Evolutionary conservation across 2,329 filamentous ascomycete genomes (phyloP).

Genomic region (Epichloe sylvatica): DNA sequence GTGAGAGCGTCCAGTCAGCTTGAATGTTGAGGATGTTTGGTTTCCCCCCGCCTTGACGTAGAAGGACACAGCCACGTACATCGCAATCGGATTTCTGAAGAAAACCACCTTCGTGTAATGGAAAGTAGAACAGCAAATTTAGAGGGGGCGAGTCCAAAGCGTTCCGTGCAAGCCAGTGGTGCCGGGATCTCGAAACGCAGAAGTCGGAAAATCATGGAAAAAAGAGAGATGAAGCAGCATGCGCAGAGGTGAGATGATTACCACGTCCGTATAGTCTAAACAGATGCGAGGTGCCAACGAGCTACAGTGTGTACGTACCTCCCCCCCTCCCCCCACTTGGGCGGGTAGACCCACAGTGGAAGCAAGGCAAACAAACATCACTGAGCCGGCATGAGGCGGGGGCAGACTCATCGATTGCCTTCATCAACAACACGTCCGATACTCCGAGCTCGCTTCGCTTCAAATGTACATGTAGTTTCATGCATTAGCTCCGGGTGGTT

Average conservation of each 20-base stretch:
- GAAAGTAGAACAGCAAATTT: background rate
- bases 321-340: background rate
- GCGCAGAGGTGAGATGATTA: background rate
- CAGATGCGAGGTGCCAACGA: too few relatives aligned
- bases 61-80: background rate
- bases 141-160: background rate
- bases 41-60: background rate
- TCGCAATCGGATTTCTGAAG: background rate
- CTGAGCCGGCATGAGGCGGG: background rate
- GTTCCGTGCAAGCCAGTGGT: background rate
- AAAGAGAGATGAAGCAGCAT: background rate
- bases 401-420: background rate
- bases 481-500: too few relatives aligned
- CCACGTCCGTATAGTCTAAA: background rate
- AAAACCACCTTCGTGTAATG: background rate
- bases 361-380: background rate
- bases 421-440: background rate
- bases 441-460: background rate
- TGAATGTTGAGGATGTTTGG: background rate
- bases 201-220: background rate
- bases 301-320: too few relatives aligned
- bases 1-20: slow-evolving; percentile 3
- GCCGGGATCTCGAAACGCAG: background rate
- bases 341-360: background rate
- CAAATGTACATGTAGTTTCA: too few relatives aligned